Conservation (phyloP, 768 basidiomycete genomes). For the Macrolepiota dolichaula region DNA sequence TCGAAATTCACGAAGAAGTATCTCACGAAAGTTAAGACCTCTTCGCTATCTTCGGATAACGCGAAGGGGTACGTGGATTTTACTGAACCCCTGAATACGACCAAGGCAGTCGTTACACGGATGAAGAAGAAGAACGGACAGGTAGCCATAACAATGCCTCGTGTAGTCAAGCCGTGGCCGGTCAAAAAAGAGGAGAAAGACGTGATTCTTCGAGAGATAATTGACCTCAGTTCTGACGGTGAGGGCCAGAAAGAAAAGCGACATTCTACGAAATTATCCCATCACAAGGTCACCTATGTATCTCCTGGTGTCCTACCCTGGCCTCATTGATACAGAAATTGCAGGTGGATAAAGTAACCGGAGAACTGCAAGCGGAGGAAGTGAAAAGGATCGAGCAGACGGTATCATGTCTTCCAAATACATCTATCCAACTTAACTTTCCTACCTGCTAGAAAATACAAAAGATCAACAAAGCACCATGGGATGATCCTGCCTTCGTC, state of each 20-base stretch:
- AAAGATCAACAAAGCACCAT: constrained; percentile 28
- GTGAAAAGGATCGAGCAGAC: background rate
- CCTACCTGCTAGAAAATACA: constrained; percentile 7
- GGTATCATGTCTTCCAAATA: background rate
- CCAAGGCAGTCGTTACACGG: background rate
- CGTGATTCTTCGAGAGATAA: background rate
- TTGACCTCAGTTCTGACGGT: constrained; percentile 26
- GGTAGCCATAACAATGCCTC: background rate
- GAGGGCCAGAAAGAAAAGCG: background rate
- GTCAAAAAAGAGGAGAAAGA: background rate
- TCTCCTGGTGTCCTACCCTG: background rate
- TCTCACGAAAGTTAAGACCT: constrained; percentile 28
- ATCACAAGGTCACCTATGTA: background rate
- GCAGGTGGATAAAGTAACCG: background rate
- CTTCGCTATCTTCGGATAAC: constrained; percentile 21
- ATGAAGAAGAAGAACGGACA: constrained; percentile 3
- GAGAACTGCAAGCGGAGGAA: background rate
- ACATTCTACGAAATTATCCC: constrained; percentile 11
- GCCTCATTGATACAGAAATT: background rate
- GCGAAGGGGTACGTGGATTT: background rate
- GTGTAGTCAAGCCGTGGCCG: background rate
- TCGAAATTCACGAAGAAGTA: constrained; percentile 25
- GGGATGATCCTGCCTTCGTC: constrained; percentile 22
- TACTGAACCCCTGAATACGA: background rate
- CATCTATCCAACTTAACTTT: background rate